Evolutionary conservation across 106 monocot genomes (phyloP).

Genomic region (Phalaenopsis equestris): DNA sequence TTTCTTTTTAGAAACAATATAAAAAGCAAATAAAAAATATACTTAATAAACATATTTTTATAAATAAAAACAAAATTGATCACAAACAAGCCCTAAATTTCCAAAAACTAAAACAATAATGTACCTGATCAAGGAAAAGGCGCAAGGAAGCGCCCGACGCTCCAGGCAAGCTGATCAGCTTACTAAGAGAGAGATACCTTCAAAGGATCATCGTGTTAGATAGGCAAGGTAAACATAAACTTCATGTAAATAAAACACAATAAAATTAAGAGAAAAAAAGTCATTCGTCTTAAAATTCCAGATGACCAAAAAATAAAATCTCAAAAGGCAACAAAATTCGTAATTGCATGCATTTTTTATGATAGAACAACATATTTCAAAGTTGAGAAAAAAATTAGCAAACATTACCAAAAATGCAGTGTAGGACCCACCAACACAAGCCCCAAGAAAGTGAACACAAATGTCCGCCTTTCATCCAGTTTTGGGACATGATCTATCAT

Average conservation of each 20-base stretch:
- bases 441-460: conserved; percentile 80
- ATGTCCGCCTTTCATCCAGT: conserved; percentile 54
- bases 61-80: no score
- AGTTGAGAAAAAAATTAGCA: conserved; percentile 6
- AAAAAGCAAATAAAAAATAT: no score
- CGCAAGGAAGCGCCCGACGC: conserved; percentile 52
- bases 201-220: neutral
- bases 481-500: conserved; percentile 43
- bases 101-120: neutral
- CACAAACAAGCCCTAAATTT: no score
- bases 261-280: neutral
- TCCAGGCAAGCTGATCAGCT: conserved; percentile 49
- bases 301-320: neutral
- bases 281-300: neutral
- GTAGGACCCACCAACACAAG: conserved; percentile 73
- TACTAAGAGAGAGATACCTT: conserved; percentile 83
- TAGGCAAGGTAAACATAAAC: neutral
- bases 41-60: no score
- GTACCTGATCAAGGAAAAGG: conserved; percentile 85
- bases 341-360: neutral
- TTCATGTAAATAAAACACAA: neutral
- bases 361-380: neutral
- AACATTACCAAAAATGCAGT: conserved; percentile 68
- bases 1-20: no score
- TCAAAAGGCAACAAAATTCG: neutral